phyloP scores from a whole-genome alignment of 2,329 filamentous ascomycete genomes.

The Graphilbum fragrans region DNA sequence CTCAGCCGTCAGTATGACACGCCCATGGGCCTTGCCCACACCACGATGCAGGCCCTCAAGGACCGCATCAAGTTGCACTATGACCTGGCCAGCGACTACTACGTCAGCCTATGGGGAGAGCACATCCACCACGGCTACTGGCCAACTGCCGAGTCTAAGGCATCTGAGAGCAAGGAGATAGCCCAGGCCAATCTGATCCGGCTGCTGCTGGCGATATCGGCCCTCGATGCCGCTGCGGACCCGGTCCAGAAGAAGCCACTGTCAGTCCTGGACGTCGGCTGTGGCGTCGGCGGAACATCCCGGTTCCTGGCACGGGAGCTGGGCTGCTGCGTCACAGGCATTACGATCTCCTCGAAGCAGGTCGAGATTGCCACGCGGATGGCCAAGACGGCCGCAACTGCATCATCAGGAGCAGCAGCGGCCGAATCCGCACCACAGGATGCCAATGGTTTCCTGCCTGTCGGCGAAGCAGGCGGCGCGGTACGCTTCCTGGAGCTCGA shows the following conservation, averaged over 20 bases:
- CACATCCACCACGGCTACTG: conserved; percentile 55
- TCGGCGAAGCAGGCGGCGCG: conserved; percentile 31
- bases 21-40: conserved; percentile 29
- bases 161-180: conserved; percentile 40
- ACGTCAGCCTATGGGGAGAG: conserved; percentile 49
- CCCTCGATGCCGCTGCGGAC: conserved; percentile 12
- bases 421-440: neutral
- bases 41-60: conserved; percentile 37
- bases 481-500: conserved; percentile 47
- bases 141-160: conserved; percentile 28
- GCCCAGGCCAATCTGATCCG: conserved; percentile 46
- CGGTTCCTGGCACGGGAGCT: conserved; percentile 40
- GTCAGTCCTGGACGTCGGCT: conserved; percentile 46
- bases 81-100: conserved; percentile 49
- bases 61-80: conserved; percentile 49
- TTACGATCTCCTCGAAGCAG: conserved; percentile 47
- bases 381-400: conserved; percentile 23
- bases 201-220: conserved; percentile 37
- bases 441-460: conserved; percentile 12
- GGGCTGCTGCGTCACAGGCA: conserved; percentile 41
- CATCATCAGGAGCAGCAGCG: conserved; percentile 5
- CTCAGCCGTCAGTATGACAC: conserved; percentile 34
- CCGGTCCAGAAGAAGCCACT: conserved; percentile 2
- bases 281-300: conserved; percentile 47
- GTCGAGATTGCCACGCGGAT: conserved; percentile 45